phyloP scores from a whole-genome alignment of 164 flowering plant species.

The Taxillus chinensis region DNA sequence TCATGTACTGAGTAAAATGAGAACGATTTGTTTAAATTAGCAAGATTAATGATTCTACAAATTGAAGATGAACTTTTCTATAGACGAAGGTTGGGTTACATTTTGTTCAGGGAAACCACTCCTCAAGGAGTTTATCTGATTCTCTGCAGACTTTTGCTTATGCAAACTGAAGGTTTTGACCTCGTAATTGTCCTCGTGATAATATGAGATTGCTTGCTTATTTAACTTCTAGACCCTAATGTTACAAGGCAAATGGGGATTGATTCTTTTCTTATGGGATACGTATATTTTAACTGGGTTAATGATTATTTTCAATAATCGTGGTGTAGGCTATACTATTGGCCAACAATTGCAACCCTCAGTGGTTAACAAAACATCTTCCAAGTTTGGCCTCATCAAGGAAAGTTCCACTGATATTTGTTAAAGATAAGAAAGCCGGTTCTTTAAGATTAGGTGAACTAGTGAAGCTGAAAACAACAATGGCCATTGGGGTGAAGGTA shows the following conservation, averaged over 20 bases:
- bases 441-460: slow-evolving; percentile 72
- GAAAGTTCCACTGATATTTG: slow-evolving; percentile 51
- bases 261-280: too few relatives aligned
- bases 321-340: slow-evolving; percentile 50
- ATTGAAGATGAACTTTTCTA: too few relatives aligned
- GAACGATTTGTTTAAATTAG: too few relatives aligned
- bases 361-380: slow-evolving; percentile 64
- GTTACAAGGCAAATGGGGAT: too few relatives aligned
- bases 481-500: slow-evolving; percentile 83
- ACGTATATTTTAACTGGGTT: too few relatives aligned
- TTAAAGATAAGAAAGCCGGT: slow-evolving; percentile 52
- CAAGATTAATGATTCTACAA: too few relatives aligned
- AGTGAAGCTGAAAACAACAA: slow-evolving; percentile 69
- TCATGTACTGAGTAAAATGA: too few relatives aligned
- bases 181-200: too few relatives aligned
- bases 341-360: slow-evolving; percentile 73
- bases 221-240: too few relatives aligned
- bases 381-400: slow-evolving; percentile 62
- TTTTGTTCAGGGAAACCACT: not conserved
- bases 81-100: too few relatives aligned
- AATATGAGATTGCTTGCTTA: too few relatives aligned
- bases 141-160: not conserved
- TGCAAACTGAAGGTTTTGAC: too few relatives aligned
- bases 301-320: not conserved
- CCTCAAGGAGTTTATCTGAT: not conserved